phyloP scores from a whole-genome alignment of 1,139 yeast genomes.

The Diutina ranongensis region DNA sequence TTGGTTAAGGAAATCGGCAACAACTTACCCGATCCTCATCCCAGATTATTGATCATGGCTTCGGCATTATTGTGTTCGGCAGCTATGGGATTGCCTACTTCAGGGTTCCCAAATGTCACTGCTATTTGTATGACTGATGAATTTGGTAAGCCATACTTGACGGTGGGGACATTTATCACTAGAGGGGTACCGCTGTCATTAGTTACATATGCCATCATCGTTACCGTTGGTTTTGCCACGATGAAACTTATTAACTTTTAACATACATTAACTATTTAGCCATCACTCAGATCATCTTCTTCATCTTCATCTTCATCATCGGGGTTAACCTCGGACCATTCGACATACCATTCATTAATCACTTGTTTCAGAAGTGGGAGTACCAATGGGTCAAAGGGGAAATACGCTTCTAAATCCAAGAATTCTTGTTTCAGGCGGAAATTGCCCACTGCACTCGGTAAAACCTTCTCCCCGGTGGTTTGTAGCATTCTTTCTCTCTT shows the following conservation, averaged over 20 bases:
- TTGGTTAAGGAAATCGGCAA: constrained; percentile 60
- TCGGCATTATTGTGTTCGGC: constrained; percentile 59
- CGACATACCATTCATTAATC: constrained; percentile 46
- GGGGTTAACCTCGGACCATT: constrained; percentile 56
- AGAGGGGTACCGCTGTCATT: constrained; percentile 63
- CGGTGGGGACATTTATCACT: constrained; percentile 54
- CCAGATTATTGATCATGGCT: constrained; percentile 53
- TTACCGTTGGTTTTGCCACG: constrained; percentile 57
- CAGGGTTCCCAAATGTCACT: constrained; percentile 74
- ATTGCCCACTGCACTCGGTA: constrained; percentile 20
- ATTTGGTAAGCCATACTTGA: constrained; percentile 53
- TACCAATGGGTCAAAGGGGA: constrained; percentile 90
- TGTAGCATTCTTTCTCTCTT: constrained; percentile 50
- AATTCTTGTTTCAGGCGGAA: constrained; percentile 62
- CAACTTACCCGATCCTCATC: constrained; percentile 37
- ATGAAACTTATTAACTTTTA: constrained; percentile 39
- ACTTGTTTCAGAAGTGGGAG: constrained; percentile 46
- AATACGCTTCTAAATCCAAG: constrained; percentile 80
- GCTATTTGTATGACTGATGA: constrained; percentile 70
- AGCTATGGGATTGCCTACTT: constrained; percentile 70
- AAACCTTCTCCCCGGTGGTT: constrained; percentile 19
- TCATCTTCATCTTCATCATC: constrained; percentile 22
- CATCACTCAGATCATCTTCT: constrained; percentile 1
- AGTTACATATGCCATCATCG: constrained; percentile 42
- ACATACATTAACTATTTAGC: background rate